Percentiles rank a stretch among this genome's conserved stretches.
These are phyloP conservation scores for Mycocentrospora acerina DNA, from an alignment of 2,329 filamentous ascomycete genomes.

Conservation along the genomic window DNA sequence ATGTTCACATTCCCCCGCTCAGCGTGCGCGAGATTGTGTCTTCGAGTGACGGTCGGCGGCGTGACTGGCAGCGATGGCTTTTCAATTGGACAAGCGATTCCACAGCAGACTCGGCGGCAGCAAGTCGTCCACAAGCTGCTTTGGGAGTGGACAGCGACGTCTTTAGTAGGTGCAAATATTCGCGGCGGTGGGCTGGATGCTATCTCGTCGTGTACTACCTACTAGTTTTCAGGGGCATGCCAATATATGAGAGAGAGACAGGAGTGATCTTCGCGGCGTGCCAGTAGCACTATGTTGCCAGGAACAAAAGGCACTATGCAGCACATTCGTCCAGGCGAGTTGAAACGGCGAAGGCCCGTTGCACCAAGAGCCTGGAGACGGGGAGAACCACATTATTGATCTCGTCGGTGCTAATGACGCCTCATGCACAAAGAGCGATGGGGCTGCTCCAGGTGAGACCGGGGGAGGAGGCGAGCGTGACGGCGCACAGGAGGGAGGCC, in stretches of 20 bases:
- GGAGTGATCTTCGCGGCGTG: conserved; percentile 36
- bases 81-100: conserved; percentile 34
- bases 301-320: conserved; percentile 43
- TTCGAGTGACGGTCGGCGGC: conserved; percentile 17
- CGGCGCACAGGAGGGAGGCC: conserved; percentile 40
- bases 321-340: conserved; percentile 39
- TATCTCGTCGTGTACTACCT: conserved; percentile 43
- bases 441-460: conserved; percentile 40
- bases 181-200: conserved; percentile 36
- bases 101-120: conserved; percentile 39
- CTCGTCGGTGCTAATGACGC: conserved; percentile 39
- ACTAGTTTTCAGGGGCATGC: conserved; percentile 38
- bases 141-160: conserved; percentile 30
- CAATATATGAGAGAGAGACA: conserved; percentile 43
- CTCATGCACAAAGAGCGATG: conserved; percentile 43
- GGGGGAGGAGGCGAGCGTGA: conserved; percentile 33
- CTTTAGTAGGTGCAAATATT: conserved; percentile 42
- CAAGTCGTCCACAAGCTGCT: conserved; percentile 38
- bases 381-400: conserved; percentile 32
- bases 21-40: conserved; percentile 11
- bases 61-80: conserved; percentile 24
- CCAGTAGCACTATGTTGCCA: conserved; percentile 37
- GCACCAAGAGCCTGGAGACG: conserved; percentile 37
- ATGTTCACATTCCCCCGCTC: conserved; percentile 11
- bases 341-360: conserved; percentile 42